phyloP scores from a whole-genome alignment of 2,329 filamentous ascomycete genomes.

The Aspergillus novofumigatus region DNA sequence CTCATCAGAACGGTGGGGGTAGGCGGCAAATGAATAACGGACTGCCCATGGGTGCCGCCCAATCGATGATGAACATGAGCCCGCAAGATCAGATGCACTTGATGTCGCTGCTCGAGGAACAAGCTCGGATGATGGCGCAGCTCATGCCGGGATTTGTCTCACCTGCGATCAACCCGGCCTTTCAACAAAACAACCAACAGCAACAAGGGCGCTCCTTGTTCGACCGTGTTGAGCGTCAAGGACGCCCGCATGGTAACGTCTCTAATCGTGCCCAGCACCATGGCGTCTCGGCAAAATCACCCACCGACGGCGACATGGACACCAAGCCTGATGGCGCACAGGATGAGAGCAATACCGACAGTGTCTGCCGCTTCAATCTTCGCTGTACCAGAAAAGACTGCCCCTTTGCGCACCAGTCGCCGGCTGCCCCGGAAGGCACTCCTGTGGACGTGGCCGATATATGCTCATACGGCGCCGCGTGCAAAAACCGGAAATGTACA shows the following conservation, averaged over 20 bases:
- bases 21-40: slow-evolving; percentile 43
- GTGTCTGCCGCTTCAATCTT: slow-evolving; percentile 84
- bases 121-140: slow-evolving; percentile 80
- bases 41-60: slow-evolving; percentile 37
- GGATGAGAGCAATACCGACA: slow-evolving; percentile 56
- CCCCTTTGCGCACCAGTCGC: slow-evolving; percentile 90
- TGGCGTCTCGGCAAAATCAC: slow-evolving; percentile 16
- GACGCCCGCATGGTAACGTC: slow-evolving; percentile 54
- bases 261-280: slow-evolving; percentile 42
- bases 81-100: slow-evolving; percentile 69
- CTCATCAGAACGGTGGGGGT: slow-evolving; percentile 38
- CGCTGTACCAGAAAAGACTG: slow-evolving; percentile 85
- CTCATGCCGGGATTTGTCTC: slow-evolving; percentile 55
- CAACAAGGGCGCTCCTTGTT: slow-evolving; percentile 62
- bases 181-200: slow-evolving; percentile 42
- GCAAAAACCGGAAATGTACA: slow-evolving; percentile 93
- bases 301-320: slow-evolving; percentile 30
- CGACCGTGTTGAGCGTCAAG: slow-evolving; percentile 59
- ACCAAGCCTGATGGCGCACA: slow-evolving; percentile 43
- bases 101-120: slow-evolving; percentile 76
- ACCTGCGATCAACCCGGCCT: slow-evolving; percentile 51
- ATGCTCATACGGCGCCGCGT: slow-evolving; percentile 83
- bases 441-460: slow-evolving; percentile 74
- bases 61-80: slow-evolving; percentile 52
- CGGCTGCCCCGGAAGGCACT: slow-evolving; percentile 73